Percentiles rank a stretch among this genome's conserved stretches.
phyloP scores from a whole-genome alignment of 1,284 basidiomycete genomes.

The Pascua sp. region DNA sequence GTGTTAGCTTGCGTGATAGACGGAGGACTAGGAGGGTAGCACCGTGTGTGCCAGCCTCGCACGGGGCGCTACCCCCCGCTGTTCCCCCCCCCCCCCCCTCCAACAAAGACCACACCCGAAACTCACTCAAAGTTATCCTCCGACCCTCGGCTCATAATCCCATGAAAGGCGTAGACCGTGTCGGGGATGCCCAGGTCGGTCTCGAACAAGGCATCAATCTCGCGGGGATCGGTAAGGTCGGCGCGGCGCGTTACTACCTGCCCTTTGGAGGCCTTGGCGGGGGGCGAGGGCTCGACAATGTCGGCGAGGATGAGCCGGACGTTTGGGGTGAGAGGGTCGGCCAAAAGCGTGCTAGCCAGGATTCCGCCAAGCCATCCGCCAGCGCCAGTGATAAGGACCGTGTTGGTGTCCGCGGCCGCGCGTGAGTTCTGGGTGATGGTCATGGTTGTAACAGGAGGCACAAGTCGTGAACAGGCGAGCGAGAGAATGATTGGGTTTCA shows the following conservation, averaged over 20 bases:
- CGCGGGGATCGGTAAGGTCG: constrained; percentile 54
- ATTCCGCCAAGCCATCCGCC: constrained; percentile 45
- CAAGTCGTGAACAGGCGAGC: neutral
- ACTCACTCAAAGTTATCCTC: constrained; percentile 59
- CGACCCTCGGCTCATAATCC: constrained; percentile 62
- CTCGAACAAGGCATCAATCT: constrained; percentile 51
- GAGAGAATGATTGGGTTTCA: neutral
- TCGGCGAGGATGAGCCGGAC: constrained; percentile 46
- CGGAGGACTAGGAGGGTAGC: too few relatives aligned
- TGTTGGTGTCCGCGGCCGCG: constrained; percentile 16
- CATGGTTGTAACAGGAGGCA: constrained; percentile 6
- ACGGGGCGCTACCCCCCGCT: too few relatives aligned
- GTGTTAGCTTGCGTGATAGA: too few relatives aligned
- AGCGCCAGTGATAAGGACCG: constrained; percentile 43
- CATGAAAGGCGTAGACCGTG: constrained; percentile 58
- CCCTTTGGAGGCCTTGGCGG: constrained; percentile 42
- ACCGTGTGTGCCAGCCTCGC: too few relatives aligned
- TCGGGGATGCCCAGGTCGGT: constrained; percentile 42
- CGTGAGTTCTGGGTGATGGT: constrained; percentile 17
- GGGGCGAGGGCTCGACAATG: constrained; percentile 54
- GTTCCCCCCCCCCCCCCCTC: too few relatives aligned
- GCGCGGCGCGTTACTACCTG: constrained; percentile 52
- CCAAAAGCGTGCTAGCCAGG: constrained; percentile 38
- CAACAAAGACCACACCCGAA: too few relatives aligned
- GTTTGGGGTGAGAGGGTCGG: constrained; percentile 40